phyloP scores from a whole-genome alignment of 2,329 filamentous ascomycete genomes.

The Colletotrichum higginsianum region DNA sequence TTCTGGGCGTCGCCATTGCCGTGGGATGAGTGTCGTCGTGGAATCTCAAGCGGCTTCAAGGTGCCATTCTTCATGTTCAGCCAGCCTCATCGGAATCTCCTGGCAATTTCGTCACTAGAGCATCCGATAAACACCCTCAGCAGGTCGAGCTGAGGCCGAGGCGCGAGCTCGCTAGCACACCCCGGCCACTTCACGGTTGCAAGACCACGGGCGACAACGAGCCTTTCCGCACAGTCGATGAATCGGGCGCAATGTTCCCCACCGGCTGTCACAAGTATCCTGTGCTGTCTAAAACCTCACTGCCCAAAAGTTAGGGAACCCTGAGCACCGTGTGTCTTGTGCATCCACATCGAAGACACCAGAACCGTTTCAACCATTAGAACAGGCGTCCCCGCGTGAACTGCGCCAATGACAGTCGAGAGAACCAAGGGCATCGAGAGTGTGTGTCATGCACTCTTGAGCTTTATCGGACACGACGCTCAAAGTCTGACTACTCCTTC shows the following conservation, averaged over 20 bases:
- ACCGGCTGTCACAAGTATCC: not conserved
- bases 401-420: not conserved
- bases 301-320: constrained; percentile 7
- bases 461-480: not conserved
- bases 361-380: constrained; percentile 15
- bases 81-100: no score
- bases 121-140: not conserved
- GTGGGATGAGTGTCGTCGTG: not conserved
- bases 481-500: no score
- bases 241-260: not conserved
- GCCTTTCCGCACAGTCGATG: constrained; percentile 4
- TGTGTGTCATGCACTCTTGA: not conserved
- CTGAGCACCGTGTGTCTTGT: constrained; percentile 6
- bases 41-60: not conserved
- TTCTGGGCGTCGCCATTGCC: constrained; percentile 45
- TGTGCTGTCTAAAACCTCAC: not conserved
- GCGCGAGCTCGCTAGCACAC: not conserved
- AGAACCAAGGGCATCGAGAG: not conserved
- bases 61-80: no score
- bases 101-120: not conserved
- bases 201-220: constrained; percentile 3
- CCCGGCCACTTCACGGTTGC: not conserved
- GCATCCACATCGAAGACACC: constrained; percentile 3
- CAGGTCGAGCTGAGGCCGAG: not conserved
- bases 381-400: not conserved